These are phyloP conservation scores for Colletotrichum endophyticum DNA, from an alignment of 2,329 filamentous ascomycete species.

Conservation along the genomic window DNA sequence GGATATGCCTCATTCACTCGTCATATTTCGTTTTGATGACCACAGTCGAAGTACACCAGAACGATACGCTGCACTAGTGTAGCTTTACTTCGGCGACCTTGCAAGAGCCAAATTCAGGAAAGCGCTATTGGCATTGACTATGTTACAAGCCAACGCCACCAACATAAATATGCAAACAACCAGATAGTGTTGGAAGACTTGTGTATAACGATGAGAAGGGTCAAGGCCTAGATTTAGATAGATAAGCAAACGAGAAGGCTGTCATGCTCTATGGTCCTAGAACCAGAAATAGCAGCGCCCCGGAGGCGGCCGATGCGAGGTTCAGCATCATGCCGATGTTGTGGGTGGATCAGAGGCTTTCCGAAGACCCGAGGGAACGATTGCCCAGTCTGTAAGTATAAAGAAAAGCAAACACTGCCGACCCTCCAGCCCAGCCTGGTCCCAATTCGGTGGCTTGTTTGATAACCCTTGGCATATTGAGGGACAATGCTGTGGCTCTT, in stretches of 20 bases:
- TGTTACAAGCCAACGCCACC: too few species aligned
- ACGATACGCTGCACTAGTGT: too few species aligned
- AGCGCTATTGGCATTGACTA: neutral
- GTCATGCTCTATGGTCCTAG: neutral
- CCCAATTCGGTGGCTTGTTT: neutral
- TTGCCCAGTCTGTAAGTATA: neutral
- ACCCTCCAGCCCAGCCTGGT: accelerated
- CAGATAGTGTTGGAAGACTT: neutral
- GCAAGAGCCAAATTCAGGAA: neutral
- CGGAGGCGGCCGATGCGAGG: too few species aligned
- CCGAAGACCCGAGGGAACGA: neutral
- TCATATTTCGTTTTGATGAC: too few species aligned
- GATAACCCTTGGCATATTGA: neutral
- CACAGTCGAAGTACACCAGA: too few species aligned
- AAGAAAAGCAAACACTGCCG: neutral
- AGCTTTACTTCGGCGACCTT: neutral
- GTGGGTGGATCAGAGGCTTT: accelerated
- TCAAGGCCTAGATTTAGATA: accelerated
- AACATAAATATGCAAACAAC: neutral
- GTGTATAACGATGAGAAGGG: neutral
- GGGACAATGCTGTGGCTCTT: neutral
- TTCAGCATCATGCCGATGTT: neutral
- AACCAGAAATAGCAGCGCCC: neutral
- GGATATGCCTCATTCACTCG: too few species aligned
- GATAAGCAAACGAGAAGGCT: too few species aligned